These are phyloP conservation scores for Stemphylium beticola DNA, from an alignment of 2,329 filamentous ascomycete species.

Conservation along the genomic window DNA sequence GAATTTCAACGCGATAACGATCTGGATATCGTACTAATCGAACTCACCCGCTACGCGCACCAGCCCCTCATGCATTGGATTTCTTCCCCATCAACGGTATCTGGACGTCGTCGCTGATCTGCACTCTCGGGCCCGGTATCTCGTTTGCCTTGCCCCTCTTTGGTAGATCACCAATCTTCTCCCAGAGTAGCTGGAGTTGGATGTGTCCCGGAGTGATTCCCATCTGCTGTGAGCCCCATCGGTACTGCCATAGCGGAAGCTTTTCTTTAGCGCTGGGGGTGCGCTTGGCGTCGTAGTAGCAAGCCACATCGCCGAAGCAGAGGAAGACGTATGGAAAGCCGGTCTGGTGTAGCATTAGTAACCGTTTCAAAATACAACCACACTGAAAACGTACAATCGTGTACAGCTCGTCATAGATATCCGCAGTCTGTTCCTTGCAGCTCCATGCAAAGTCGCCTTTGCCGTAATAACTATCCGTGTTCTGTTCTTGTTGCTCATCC, in stretches of 20 bases:
- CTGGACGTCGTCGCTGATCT: conserved; percentile 26
- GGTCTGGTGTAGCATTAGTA: conserved; percentile 16
- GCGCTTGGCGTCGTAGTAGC: conserved; percentile 43
- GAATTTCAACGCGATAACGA: too few relatives aligned
- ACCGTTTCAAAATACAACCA: not conserved
- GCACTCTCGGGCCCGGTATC: conserved; percentile 28
- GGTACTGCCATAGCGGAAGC: conserved; percentile 38
- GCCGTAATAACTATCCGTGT: conserved; percentile 41
- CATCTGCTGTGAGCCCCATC: conserved; percentile 41
- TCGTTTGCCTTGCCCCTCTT: conserved; percentile 21
- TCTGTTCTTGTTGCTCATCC: conserved; percentile 32
- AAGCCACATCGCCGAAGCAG: conserved; percentile 42
- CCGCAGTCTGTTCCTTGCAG: conserved; percentile 25
- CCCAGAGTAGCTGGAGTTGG: conserved; percentile 39
- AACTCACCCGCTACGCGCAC: too few relatives aligned
- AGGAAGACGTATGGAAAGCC: conserved; percentile 42
- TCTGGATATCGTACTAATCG: too few relatives aligned
- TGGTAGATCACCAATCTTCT: conserved; percentile 30
- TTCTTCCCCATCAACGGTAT: conserved; percentile 27
- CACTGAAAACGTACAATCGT: conserved; percentile 35
- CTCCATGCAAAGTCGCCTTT: conserved; percentile 35
- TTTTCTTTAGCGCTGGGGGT: conserved; percentile 23
- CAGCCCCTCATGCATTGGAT: too few relatives aligned
- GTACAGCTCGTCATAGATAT: conserved; percentile 39
- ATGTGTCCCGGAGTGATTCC: conserved; percentile 45